phyloP scores from a whole-genome alignment of 495 filamentous ascomycete genomes.

The Talaromyces wortmannii region DNA sequence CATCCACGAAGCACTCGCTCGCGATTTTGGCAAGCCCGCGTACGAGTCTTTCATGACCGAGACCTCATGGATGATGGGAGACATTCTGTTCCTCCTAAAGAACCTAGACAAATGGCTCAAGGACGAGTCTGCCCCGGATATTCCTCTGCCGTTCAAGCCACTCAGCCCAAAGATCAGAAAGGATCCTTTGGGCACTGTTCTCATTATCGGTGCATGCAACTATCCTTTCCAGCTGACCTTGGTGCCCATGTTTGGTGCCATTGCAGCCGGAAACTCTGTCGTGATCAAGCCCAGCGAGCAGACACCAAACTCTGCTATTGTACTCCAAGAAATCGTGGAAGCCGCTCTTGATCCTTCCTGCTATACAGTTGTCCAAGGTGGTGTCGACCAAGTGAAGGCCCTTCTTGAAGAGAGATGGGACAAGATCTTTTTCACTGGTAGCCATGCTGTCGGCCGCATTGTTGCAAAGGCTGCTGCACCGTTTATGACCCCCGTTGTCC shows the following conservation, averaged over 20 bases:
- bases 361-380: slow-evolving; percentile 76
- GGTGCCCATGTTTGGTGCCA: slow-evolving; percentile 78
- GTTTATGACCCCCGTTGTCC: slow-evolving; percentile 77
- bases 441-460: slow-evolving; percentile 69
- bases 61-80: slow-evolving; percentile 64
- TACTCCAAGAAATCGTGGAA: slow-evolving; percentile 71
- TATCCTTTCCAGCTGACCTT: slow-evolving; percentile 79
- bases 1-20: slow-evolving; percentile 60
- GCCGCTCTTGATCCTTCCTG: slow-evolving; percentile 68
- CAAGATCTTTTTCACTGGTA: slow-evolving; percentile 96
- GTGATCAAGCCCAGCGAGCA: slow-evolving; percentile 87
- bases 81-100: slow-evolving; percentile 67
- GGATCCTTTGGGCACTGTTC: slow-evolving; percentile 76
- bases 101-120: slow-evolving; percentile 76
- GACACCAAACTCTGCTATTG: slow-evolving; percentile 65
- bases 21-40: slow-evolving; percentile 66
- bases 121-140: slow-evolving; percentile 69
- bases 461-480: slow-evolving; percentile 89
- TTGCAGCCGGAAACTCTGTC: slow-evolving; percentile 83
- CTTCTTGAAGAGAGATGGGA: slow-evolving; percentile 88
- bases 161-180: slow-evolving; percentile 75
- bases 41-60: slow-evolving; percentile 70
- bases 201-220: slow-evolving; percentile 94
- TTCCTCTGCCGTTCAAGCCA: slow-evolving; percentile 55
- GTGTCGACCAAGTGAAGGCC: slow-evolving; percentile 68